Evolutionary conservation across 2,329 filamentous ascomycete species (phyloP).

Genomic region (Sclerotinia trifoliorum): DNA sequence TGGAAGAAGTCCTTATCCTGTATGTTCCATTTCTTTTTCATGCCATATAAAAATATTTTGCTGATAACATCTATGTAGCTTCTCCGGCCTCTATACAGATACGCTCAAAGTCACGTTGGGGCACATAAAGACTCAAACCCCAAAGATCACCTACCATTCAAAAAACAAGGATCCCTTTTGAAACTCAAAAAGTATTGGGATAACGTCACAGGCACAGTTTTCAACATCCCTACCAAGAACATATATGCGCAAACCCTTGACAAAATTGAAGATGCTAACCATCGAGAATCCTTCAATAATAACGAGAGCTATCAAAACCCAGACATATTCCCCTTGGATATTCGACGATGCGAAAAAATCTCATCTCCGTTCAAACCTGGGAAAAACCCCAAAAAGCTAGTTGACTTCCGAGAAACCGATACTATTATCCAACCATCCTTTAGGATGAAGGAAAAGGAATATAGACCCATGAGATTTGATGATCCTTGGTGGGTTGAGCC

Average conservation of each 20-base stretch:
- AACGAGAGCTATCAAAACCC: background rate
- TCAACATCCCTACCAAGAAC: slow-evolving; percentile 34
- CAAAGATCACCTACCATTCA: too few species aligned
- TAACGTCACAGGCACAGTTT: slow-evolving; percentile 35
- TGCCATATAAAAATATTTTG: background rate
- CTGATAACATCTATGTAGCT: slow-evolving; percentile 9
- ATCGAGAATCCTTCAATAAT: background rate
- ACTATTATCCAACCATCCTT: slow-evolving; percentile 10
- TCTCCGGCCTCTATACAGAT: slow-evolving; percentile 28
- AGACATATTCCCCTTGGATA: slow-evolving; percentile 35
- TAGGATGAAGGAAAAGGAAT: slow-evolving; percentile 8
- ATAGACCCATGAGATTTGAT: slow-evolving; percentile 21
- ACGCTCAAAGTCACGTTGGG: slow-evolving; percentile 20
- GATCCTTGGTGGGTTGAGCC: slow-evolving; percentile 36
- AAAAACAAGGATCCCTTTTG: background rate
- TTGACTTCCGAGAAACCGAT: background rate
- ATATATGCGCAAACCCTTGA: background rate
- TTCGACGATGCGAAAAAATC: slow-evolving; percentile 29
- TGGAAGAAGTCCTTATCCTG: slow-evolving; percentile 35
- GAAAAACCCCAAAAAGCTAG: background rate
- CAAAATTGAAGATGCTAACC: background rate
- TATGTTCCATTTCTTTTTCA: slow-evolving; percentile 10
- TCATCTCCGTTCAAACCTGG: background rate
- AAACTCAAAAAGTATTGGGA: slow-evolving; percentile 34
- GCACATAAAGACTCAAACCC: background rate